Percentiles rank a stretch among this genome's conserved stretches.
Conservation (phyloP, 2,329 filamentous ascomycete species). For the Ceratocystis colombiana region DNA sequence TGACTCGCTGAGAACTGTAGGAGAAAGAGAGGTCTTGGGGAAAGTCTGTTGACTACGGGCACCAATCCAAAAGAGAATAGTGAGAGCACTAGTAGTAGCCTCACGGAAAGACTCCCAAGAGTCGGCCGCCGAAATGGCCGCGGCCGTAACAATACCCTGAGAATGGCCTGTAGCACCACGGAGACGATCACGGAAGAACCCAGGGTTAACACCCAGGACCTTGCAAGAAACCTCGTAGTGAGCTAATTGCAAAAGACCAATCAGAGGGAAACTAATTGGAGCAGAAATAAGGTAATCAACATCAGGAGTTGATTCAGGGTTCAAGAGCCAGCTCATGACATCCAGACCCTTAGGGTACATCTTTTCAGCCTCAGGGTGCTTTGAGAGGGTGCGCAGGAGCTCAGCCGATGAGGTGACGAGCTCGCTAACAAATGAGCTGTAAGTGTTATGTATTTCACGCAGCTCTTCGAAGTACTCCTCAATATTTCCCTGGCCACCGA, state of each 20-base stretch:
- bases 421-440: conserved; percentile 80
- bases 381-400: conserved; percentile 73
- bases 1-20: conserved; percentile 83
- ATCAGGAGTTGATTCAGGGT: conserved; percentile 82
- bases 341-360: conserved; percentile 96
- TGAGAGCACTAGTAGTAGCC: conserved; percentile 68
- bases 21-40: conserved; percentile 85
- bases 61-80: conserved; percentile 97
- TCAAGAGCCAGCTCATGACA: conserved; percentile 84
- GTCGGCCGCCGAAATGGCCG: conserved; percentile 78
- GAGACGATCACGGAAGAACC: conserved; percentile 73
- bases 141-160: conserved; percentile 88
- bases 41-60: conserved; percentile 95
- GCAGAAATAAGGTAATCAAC: conserved; percentile 89
- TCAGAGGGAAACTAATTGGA: conserved; percentile 89
- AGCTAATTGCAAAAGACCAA: conserved; percentile 88
- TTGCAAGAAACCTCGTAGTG: conserved; percentile 94
- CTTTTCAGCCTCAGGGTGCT: conserved; percentile 80
- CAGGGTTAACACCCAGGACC: conserved; percentile 78
- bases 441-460: conserved; percentile 80
- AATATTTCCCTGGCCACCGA: conserved; percentile 96
- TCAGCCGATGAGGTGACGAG: conserved; percentile 73
- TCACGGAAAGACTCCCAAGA: conserved; percentile 89
- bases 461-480: conserved; percentile 99
- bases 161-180: conserved; percentile 91